phyloP scores from a whole-genome alignment of 1,139 yeast species.

The Debaryomyces sp. region DNA sequence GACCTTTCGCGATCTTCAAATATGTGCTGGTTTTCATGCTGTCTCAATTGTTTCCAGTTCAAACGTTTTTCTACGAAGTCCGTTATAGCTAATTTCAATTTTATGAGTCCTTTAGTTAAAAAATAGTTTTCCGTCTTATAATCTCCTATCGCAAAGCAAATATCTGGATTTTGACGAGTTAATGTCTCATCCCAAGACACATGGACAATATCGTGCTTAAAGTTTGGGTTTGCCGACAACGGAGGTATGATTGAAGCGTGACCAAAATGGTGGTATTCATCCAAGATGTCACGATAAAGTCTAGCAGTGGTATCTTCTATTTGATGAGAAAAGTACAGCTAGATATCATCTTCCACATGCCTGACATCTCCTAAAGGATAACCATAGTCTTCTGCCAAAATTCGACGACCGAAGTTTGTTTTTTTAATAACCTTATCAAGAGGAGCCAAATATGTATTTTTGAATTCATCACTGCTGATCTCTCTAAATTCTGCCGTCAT shows the following conservation, averaged over 20 bases:
- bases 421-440: slow-evolving; percentile 6
- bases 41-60: not conserved
- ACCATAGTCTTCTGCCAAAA: not conserved
- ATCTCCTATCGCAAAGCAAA: slow-evolving; percentile 9
- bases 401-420: not conserved
- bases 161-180: slow-evolving; percentile 3
- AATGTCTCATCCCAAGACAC: not conserved
- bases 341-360: slow-evolving; percentile 6
- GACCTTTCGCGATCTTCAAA: slow-evolving; percentile 1
- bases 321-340: slow-evolving; percentile 1
- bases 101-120: slow-evolving; percentile 4
- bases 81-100: slow-evolving; percentile 2
- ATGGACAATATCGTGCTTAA: slow-evolving; percentile 7
- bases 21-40: not conserved
- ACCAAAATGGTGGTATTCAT: slow-evolving; percentile 4
- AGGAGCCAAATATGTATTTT: slow-evolving; percentile 6
- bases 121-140: slow-evolving; percentile 5
- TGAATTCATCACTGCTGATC: slow-evolving; percentile 8
- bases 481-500: slow-evolving; percentile 7
- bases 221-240: not conserved
- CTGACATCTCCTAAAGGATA: slow-evolving; percentile 6
- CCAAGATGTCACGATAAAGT: slow-evolving; percentile 4
- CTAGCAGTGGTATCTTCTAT: slow-evolving; percentile 1
- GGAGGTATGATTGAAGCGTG: slow-evolving; percentile 5
- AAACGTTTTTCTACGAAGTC: not conserved